Evolutionary conservation across 495 filamentous ascomycete species (phyloP).

Genomic region (Talaromyces trachyspermus): DNA sequence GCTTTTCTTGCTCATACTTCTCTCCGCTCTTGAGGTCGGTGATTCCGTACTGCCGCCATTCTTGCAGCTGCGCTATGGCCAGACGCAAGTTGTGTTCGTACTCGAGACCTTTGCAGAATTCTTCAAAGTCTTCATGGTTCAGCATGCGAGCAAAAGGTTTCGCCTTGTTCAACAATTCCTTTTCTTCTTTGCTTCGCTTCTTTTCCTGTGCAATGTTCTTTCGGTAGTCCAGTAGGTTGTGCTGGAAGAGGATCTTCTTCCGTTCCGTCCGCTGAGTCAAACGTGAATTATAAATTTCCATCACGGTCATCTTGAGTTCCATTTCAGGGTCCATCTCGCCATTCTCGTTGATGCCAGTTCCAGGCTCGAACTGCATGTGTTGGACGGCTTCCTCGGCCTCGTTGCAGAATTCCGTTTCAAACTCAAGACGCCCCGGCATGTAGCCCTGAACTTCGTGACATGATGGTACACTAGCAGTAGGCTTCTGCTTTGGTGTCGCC

Average conservation of each 20-base stretch:
- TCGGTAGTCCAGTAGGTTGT: conserved; percentile 83
- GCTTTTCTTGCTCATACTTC: conserved; percentile 92
- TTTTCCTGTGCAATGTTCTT: conserved; percentile 84
- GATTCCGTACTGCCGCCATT: conserved; percentile 83
- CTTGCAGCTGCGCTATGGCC: conserved; percentile 84
- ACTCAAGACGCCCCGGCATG: conserved; percentile 96
- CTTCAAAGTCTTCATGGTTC: conserved; percentile 85
- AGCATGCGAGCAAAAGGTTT: conserved; percentile 97
- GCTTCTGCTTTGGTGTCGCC: conserved; percentile 86
- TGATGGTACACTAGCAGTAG: conserved; percentile 83
- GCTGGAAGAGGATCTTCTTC: conserved; percentile 95
- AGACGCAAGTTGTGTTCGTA: conserved; percentile 87
- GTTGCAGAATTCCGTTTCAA: conserved; percentile 95
- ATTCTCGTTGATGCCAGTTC: conserved; percentile 82
- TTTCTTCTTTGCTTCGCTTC: conserved; percentile 91
- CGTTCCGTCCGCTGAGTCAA: conserved; percentile 87
- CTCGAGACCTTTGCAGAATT: conserved; percentile 71
- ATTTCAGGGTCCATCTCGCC: conserved; percentile 87
- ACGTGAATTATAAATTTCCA: conserved; percentile 96
- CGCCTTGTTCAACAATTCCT: conserved; percentile 79
- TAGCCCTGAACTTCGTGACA: conserved; percentile 98
- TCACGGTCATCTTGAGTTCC: conserved; percentile 94
- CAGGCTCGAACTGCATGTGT: conserved; percentile 95
- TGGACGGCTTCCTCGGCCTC: conserved; percentile 98
- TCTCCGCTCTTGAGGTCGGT: conserved; percentile 78